These are phyloP conservation scores for Stephania japonica DNA, from an alignment of 164 flowering plant genomes.

Conservation along the genomic window DNA sequence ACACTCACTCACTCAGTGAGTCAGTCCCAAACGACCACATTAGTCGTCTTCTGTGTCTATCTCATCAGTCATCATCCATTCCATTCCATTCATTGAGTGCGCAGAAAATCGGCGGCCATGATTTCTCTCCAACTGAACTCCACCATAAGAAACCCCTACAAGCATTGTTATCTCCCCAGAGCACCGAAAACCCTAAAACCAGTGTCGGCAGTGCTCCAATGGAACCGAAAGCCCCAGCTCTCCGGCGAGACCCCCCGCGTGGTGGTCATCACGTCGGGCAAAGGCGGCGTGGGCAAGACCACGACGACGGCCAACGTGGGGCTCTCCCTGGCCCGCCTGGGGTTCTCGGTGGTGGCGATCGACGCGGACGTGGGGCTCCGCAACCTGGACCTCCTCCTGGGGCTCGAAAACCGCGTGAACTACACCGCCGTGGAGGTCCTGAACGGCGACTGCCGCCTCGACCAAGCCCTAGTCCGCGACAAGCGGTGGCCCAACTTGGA, in stretches of 20 bases:
- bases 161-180: conserved; percentile 11
- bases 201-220: conserved; percentile 53
- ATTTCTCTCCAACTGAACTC: conserved; percentile 18
- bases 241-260: conserved; percentile 83
- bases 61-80: too few relatives aligned
- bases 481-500: conserved; percentile 94
- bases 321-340: conserved; percentile 85
- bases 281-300: conserved; percentile 99
- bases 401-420: conserved; percentile 90
- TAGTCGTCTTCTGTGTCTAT: too few relatives aligned
- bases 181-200: too few relatives aligned
- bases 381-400: conserved; percentile 89
- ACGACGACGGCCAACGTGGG: conserved; percentile 95
- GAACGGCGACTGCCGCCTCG: conserved; percentile 93
- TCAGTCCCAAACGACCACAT: too few relatives aligned
- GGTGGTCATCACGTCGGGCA: conserved; percentile 94
- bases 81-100: too few relatives aligned
- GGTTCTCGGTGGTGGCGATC: conserved; percentile 90
- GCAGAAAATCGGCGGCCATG: too few relatives aligned
- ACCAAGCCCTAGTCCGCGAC: conserved; percentile 85
- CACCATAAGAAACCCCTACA: conserved; percentile 11
- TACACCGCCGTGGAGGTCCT: conserved; percentile 91
- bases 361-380: conserved; percentile 98
- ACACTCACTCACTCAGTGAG: too few relatives aligned
- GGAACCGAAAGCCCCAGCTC: conserved; percentile 76